Conservation (phyloP, 768 basidiomycete species). For the Collybia sordida region DNA sequence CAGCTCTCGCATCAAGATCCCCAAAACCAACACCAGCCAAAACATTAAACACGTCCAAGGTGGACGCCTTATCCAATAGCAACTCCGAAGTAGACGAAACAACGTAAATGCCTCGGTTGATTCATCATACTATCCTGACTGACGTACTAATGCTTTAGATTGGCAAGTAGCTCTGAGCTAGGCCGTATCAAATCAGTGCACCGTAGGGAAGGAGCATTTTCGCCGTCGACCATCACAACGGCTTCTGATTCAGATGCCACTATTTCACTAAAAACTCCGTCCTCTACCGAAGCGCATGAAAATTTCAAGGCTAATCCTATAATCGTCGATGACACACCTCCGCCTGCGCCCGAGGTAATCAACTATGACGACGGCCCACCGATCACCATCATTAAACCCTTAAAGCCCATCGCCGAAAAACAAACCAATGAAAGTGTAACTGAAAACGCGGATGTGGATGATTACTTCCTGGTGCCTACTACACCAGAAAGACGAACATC, state of each 20-base stretch:
- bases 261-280: conserved; percentile 9
- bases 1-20: conserved; percentile 34
- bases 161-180: conserved; percentile 9
- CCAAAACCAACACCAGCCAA: conserved; percentile 8
- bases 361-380: conserved; percentile 27
- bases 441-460: conserved; percentile 2
- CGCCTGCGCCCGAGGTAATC: conserved; percentile 1
- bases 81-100: conserved; percentile 8
- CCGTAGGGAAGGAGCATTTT: conserved; percentile 67
- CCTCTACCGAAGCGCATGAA: background rate
- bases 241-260: conserved; percentile 8
- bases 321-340: conserved; percentile 1
- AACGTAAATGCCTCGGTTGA: conserved; percentile 13
- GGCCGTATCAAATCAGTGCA: conserved; percentile 30
- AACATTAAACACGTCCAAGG: conserved; percentile 6
- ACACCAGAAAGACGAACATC: conserved; percentile 14
- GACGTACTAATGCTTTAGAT: conserved; percentile 10
- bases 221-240: conserved; percentile 22
- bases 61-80: background rate
- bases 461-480: conserved; percentile 11
- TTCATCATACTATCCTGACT: conserved; percentile 3
- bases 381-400: conserved; percentile 35
- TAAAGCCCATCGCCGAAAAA: conserved; percentile 14
- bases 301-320: conserved; percentile 1
- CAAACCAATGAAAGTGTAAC: background rate